A percentile compares a stretch with the other conserved stretches of the same genome.
These are phyloP conservation scores for Entomortierella beljakovae DNA, from an alignment of 192 early-diverging fungal genomes.

Conservation along the genomic window DNA sequence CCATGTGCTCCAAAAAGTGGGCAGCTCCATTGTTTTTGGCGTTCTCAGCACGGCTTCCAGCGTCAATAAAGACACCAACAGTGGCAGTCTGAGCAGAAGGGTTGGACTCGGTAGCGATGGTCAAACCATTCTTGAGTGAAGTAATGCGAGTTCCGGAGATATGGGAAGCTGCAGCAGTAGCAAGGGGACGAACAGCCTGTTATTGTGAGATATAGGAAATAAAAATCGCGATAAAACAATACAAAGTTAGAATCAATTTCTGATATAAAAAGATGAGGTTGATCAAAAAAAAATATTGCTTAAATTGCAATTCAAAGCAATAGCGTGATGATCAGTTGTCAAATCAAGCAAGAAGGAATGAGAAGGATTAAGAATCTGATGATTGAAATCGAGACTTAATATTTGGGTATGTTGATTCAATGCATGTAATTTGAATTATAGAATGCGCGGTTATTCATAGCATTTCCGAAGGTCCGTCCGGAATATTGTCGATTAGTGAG, in stretches of 20 bases:
- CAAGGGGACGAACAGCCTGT: slow-evolving; percentile 65
- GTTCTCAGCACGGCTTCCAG: slow-evolving; percentile 87
- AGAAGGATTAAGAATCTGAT: too few species aligned
- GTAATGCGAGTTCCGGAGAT: slow-evolving; percentile 72
- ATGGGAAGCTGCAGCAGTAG: slow-evolving; percentile 51
- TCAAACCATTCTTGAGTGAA: slow-evolving; percentile 82
- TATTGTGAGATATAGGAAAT: not conserved
- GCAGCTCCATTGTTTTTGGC: slow-evolving; percentile 92
- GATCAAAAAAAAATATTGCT: too few species aligned
- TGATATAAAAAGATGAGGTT: too few species aligned
- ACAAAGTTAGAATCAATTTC: too few species aligned
- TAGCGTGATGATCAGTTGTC: too few species aligned
- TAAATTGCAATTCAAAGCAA: too few species aligned
- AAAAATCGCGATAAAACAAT: too few species aligned
- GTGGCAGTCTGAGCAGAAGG: slow-evolving; percentile 86
- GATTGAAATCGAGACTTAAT: too few species aligned
- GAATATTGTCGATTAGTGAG: not conserved
- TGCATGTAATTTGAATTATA: not conserved
- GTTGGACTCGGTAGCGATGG: slow-evolving; percentile 86
- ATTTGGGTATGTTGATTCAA: too few species aligned
- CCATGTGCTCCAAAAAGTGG: slow-evolving; percentile 99
- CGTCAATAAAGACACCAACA: slow-evolving; percentile 92
- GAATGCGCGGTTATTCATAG: not conserved
- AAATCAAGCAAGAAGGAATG: too few species aligned
- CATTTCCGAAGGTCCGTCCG: slow-evolving; percentile 3